Conservation (phyloP, 2,329 filamentous ascomycete species). For the Emmonsiellopsis sp. region DNA sequence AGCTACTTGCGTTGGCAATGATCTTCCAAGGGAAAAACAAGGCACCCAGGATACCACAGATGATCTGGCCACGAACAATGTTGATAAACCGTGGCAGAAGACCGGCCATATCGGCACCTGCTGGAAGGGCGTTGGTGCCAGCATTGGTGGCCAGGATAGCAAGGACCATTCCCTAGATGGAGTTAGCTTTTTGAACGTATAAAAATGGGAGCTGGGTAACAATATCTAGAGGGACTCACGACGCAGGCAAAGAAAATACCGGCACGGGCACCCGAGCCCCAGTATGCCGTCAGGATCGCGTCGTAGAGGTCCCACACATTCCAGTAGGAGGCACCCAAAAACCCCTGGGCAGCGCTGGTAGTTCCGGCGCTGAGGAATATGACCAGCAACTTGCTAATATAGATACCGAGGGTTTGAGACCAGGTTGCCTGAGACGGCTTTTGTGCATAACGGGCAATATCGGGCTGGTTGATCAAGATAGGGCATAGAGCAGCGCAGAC, state of each 20-base stretch:
- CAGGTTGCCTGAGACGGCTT: slow-evolving; percentile 15
- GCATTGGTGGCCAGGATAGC: slow-evolving; percentile 37
- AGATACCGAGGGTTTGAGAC: background rate
- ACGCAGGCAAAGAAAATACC: slow-evolving; percentile 31
- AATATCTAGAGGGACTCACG: background rate
- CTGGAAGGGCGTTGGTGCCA: slow-evolving; percentile 32
- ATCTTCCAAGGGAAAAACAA: slow-evolving; percentile 36
- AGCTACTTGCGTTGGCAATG: slow-evolving; percentile 29
- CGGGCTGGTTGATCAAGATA: slow-evolving; percentile 32
- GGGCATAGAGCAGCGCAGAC: slow-evolving; percentile 33
- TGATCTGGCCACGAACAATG: slow-evolving; percentile 34
- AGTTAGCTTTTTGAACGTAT: too few relatives aligned
- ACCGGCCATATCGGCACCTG: slow-evolving; percentile 33
- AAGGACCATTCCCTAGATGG: slow-evolving; percentile 20
- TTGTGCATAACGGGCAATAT: slow-evolving; percentile 30
- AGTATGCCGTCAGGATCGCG: slow-evolving; percentile 31
- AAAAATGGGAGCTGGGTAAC: too few relatives aligned
- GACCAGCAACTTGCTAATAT: background rate
- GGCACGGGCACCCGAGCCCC: slow-evolving; percentile 27
- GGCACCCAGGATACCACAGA: slow-evolving; percentile 29
- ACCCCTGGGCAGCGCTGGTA: slow-evolving; percentile 26
- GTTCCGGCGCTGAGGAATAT: slow-evolving; percentile 11
- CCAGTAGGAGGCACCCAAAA: slow-evolving; percentile 32
- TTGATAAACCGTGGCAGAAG: slow-evolving; percentile 35
- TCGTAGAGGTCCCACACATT: slow-evolving; percentile 38